These are phyloP conservation scores for Elaeis oleifera DNA, from an alignment of 202 grass and related monocot genomes.

Conservation along the genomic window DNA sequence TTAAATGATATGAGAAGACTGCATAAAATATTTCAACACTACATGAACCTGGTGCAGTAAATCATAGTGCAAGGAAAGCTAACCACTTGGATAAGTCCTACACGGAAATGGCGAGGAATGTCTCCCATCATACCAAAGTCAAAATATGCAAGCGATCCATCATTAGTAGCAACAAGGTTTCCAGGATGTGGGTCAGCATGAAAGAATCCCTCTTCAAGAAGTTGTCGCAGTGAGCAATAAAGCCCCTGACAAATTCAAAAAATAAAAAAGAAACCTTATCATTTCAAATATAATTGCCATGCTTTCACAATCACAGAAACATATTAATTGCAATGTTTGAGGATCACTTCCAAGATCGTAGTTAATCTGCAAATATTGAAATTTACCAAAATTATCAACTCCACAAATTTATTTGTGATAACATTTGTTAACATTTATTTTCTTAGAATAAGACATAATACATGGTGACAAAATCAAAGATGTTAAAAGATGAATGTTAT, in stretches of 20 bases:
- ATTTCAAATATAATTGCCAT: not conserved
- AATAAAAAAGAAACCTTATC: not conserved
- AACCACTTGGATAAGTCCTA: slow-evolving; percentile 97
- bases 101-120: slow-evolving; percentile 89
- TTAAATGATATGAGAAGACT: too few relatives aligned
- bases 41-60: not conserved
- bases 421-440: too few relatives aligned
- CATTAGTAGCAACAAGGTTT: slow-evolving; percentile 81
- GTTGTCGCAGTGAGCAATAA: slow-evolving; percentile 87
- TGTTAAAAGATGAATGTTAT: too few relatives aligned
- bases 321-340: too few relatives aligned
- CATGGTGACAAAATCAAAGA: too few relatives aligned
- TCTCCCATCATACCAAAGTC: slow-evolving; percentile 99
- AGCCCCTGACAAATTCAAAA: slow-evolving; percentile 43
- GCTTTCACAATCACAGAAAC: too few relatives aligned
- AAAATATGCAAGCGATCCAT: slow-evolving; percentile 89
- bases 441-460: too few relatives aligned
- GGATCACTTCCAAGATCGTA: too few relatives aligned
- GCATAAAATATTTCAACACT: not conserved
- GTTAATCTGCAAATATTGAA: too few relatives aligned
- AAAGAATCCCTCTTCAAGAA: slow-evolving; percentile 95
- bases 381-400: too few relatives aligned
- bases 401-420: too few relatives aligned
- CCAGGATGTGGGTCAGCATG: slow-evolving; percentile 99
- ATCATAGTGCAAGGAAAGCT: slow-evolving; percentile 18